phyloP scores from a whole-genome alignment of 2,329 filamentous ascomycete species.

The Penicillium palitans region DNA sequence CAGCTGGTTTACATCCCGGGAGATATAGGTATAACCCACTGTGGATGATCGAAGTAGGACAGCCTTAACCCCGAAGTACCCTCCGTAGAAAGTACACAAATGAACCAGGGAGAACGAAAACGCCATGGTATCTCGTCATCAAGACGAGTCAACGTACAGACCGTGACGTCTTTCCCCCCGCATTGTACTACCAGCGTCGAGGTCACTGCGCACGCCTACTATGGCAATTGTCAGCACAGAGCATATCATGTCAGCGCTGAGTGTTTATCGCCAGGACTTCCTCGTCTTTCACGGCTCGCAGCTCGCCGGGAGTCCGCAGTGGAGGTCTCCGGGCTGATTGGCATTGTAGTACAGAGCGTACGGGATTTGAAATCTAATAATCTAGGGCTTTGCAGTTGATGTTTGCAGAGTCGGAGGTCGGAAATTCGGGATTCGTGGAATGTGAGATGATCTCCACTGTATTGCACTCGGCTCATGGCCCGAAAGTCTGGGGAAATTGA shows the following conservation, averaged over 20 bases:
- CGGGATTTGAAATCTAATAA: conserved; percentile 2
- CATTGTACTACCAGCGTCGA: not conserved
- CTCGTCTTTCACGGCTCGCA: conserved; percentile 6
- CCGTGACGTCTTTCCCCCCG: not conserved
- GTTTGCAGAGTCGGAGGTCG: conserved; percentile 17
- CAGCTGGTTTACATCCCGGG: not conserved
- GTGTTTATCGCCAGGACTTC: not conserved
- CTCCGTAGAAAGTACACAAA: not conserved
- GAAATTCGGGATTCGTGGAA: conserved; percentile 19
- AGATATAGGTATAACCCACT: not conserved
- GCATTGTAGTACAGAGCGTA: not conserved
- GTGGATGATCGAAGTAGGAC: not conserved
- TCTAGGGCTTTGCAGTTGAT: not conserved
- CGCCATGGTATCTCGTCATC: not conserved
- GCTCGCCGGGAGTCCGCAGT: conserved; percentile 14
- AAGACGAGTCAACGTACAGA: not conserved
- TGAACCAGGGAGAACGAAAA: not conserved
- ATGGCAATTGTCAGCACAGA: not conserved
- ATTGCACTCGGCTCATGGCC: not conserved
- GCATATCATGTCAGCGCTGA: not conserved
- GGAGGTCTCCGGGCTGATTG: conserved; percentile 19
- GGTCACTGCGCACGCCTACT: not conserved
- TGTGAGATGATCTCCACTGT: conserved; percentile 5
- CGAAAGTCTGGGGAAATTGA: conserved; percentile 8
- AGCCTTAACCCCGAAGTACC: not conserved